phyloP scores from a whole-genome alignment of 306 rosid genomes.

The Castanea crenata region DNA sequence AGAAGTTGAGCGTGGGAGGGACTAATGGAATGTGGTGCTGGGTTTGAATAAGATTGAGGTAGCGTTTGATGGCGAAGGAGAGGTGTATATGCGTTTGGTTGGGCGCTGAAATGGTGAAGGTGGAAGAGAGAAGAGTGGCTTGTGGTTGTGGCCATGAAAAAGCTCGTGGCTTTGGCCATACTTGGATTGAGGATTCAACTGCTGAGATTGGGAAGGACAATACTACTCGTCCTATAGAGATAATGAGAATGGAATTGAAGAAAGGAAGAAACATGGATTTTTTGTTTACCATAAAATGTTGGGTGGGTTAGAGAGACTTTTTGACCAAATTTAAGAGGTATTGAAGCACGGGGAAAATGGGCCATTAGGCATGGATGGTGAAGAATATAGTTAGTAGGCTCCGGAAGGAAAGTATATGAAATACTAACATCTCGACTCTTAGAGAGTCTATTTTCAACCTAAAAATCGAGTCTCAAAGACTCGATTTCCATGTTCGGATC shows the following conservation, averaged over 20 bases:
- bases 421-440: too few relatives aligned
- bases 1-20: slow-evolving; percentile 17
- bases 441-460: too few relatives aligned
- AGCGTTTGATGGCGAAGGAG: slow-evolving; percentile 53
- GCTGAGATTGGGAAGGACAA: not conserved
- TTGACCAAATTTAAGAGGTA: too few relatives aligned
- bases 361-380: too few relatives aligned
- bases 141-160: slow-evolving; percentile 61
- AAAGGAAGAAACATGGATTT: too few relatives aligned
- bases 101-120: slow-evolving; percentile 53
- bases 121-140: slow-evolving; percentile 51
- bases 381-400: too few relatives aligned
- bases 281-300: too few relatives aligned
- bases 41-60: slow-evolving; percentile 42
- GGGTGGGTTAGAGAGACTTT: too few relatives aligned
- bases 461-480: too few relatives aligned
- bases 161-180: slow-evolving; percentile 76
- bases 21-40: slow-evolving; percentile 64
- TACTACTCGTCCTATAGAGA: not conserved
- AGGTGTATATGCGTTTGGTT: slow-evolving; percentile 37
- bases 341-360: too few relatives aligned
- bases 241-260: not conserved
- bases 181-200: slow-evolving; percentile 27
- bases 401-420: too few relatives aligned
- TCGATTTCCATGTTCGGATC: too few relatives aligned